These are phyloP conservation scores for Cadophora sp. DNA, from an alignment of 2,329 filamentous ascomycete species.

Conservation along the genomic window DNA sequence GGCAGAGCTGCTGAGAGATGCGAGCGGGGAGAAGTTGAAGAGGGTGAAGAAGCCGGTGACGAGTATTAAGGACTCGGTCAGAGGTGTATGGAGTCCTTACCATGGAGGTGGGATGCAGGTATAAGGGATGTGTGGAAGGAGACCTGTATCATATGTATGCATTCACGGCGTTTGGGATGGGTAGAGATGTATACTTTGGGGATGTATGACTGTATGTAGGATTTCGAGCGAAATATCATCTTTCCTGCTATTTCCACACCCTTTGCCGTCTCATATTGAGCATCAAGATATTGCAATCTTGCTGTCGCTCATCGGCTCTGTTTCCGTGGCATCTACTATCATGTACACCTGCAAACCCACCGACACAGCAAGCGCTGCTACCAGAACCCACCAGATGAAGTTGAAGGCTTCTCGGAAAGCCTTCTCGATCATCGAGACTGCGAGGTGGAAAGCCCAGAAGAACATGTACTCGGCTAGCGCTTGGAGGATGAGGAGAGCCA, in stretches of 20 bases:
- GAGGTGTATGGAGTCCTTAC: conserved; percentile 75
- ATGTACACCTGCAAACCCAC: conserved; percentile 5
- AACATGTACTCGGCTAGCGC: not conserved
- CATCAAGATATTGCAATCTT: too few relatives aligned
- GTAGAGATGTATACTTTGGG: conserved; percentile 18
- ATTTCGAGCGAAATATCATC: not conserved
- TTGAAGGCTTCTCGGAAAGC: conserved; percentile 4
- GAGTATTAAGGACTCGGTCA: conserved; percentile 69
- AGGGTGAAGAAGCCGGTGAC: conserved; percentile 67
- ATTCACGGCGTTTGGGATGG: conserved; percentile 38
- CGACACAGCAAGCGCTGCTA: not conserved
- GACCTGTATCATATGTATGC: conserved; percentile 36
- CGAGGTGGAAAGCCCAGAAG: conserved; percentile 9
- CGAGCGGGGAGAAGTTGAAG: conserved; percentile 77
- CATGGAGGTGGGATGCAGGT: conserved; percentile 57
- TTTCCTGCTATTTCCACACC: not conserved
- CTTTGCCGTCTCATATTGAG: not conserved
- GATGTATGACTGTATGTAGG: conserved; percentile 8
- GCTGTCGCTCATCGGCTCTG: not conserved
- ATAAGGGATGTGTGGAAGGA: conserved; percentile 27
- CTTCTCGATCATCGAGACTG: not conserved
- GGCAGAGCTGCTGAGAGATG: conserved; percentile 73
- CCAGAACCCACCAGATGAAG: conserved; percentile 11
- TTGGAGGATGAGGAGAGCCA: conserved; percentile 13
- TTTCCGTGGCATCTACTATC: not conserved